Percentiles rank a stretch among this genome's conserved stretches.
Evolutionary conservation across 2,329 filamentous ascomycete species (phyloP).

Genomic region (Talaromyces sp.): DNA sequence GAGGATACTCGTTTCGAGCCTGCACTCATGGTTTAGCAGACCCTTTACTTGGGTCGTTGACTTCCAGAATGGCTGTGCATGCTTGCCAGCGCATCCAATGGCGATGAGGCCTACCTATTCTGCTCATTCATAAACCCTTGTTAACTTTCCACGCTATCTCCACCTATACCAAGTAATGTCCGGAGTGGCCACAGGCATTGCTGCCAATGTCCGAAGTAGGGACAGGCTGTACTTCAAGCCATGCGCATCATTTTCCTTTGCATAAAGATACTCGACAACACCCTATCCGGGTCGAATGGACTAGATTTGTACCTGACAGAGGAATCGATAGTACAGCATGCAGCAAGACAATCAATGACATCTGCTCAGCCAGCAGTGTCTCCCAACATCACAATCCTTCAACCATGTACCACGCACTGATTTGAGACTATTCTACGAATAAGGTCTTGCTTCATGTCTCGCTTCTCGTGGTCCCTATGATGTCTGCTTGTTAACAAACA

Average conservation of each 20-base stretch:
- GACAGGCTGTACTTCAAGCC: neutral
- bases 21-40: neutral
- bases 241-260: constrained; percentile 11
- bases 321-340: constrained; percentile 8
- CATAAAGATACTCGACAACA: neutral
- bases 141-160: neutral
- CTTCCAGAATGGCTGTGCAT: constrained; percentile 9
- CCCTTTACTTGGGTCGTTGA: neutral
- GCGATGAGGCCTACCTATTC: neutral
- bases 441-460: constrained; percentile 8
- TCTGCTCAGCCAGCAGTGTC: neutral
- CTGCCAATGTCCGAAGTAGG: constrained; percentile 7
- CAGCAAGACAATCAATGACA: constrained; percentile 13
- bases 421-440: constrained; percentile 4
- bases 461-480: constrained; percentile 10
- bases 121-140: neutral
- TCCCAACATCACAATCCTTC: neutral
- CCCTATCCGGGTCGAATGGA: neutral
- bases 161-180: neutral
- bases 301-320: constrained; percentile 8
- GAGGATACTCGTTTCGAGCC: neutral
- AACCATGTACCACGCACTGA: neutral
- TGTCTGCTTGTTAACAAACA: neutral
- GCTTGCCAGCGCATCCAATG: constrained; percentile 12
- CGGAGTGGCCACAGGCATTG: constrained; percentile 1